Percentiles rank a stretch among this genome's conserved stretches.
Evolutionary conservation across 2,329 filamentous ascomycete species (phyloP).

Genomic region (Aureobasidium sp.): DNA sequence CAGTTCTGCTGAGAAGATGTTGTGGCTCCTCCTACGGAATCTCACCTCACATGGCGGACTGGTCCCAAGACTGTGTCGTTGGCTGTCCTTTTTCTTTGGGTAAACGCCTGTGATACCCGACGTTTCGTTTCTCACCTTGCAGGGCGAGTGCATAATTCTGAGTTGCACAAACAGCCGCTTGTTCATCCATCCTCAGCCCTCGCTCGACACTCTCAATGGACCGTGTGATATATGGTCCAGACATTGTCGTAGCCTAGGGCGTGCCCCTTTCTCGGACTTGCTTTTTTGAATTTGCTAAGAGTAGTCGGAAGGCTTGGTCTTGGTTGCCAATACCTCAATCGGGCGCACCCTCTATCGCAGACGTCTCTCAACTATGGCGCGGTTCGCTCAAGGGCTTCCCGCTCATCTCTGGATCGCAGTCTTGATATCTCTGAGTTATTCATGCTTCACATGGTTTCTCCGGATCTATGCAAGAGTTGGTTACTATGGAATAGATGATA

Average conservation of each 20-base stretch:
- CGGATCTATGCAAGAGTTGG: slow-evolving; percentile 11
- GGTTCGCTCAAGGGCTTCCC: not conserved
- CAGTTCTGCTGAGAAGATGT: not conserved
- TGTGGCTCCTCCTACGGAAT: not conserved
- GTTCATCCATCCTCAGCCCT: not conserved
- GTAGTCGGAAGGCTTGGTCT: not conserved
- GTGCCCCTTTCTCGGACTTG: slow-evolving; percentile 1
- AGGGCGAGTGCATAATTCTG: slow-evolving; percentile 3
- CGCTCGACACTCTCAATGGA: not conserved
- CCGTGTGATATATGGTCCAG: slow-evolving; percentile 10
- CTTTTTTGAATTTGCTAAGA: slow-evolving; percentile 3
- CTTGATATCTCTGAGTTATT: slow-evolving; percentile 6
- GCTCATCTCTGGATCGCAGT: slow-evolving; percentile 9
- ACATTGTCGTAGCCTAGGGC: not conserved
- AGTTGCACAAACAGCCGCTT: slow-evolving; percentile 9
- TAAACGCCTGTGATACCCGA: not conserved
- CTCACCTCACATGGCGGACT: not conserved
- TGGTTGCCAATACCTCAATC: not conserved
- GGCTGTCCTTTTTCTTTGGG: not conserved
- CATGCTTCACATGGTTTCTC: slow-evolving; percentile 9
- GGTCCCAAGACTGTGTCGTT: not conserved
- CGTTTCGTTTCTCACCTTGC: slow-evolving; percentile 7
- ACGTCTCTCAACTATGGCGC: not conserved
- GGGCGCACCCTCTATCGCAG: not conserved
- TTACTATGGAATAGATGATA: slow-evolving; percentile 10